phyloP scores from a whole-genome alignment of 345 rosid species.

The Lepidium aucheri region DNA sequence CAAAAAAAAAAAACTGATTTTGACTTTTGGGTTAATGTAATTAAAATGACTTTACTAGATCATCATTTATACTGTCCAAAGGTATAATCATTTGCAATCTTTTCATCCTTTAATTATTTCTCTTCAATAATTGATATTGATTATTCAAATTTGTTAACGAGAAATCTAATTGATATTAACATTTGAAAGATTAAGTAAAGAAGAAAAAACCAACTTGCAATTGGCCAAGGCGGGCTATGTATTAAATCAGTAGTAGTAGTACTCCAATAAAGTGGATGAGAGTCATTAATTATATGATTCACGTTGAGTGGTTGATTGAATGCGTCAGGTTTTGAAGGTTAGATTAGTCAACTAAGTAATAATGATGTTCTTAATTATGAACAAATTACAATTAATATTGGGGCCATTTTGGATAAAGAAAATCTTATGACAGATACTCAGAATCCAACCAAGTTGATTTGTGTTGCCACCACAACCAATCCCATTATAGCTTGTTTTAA shows the following conservation, averaged over 20 bases:
- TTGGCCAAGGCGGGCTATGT: conserved; percentile 5
- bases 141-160: too few relatives aligned
- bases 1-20: neutral
- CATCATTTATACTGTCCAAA: conserved; percentile 13
- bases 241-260: neutral
- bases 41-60: conserved; percentile 9
- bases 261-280: conserved; percentile 3
- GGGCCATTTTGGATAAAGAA: conserved; percentile 6
- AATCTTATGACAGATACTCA: conserved; percentile 20
- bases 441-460: conserved; percentile 22
- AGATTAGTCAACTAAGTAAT: conserved; percentile 17
- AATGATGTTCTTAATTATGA: conserved; percentile 23
- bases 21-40: conserved; percentile 6
- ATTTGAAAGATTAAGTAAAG: too few relatives aligned
- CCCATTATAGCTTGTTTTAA: conserved; percentile 17
- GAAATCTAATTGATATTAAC: too few relatives aligned
- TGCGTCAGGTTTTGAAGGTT: conserved; percentile 16
- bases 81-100: conserved; percentile 15
- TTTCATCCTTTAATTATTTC: neutral
- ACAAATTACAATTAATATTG: neutral
- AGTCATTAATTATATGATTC: conserved; percentile 13
- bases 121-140: conserved; percentile 16
- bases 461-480: conserved; percentile 15
- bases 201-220: neutral
- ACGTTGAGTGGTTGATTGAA: conserved; percentile 17